Base-by-base conservation (phyloP, 768 basidiomycete genomes). In the Amanita molliuscula region DNA sequence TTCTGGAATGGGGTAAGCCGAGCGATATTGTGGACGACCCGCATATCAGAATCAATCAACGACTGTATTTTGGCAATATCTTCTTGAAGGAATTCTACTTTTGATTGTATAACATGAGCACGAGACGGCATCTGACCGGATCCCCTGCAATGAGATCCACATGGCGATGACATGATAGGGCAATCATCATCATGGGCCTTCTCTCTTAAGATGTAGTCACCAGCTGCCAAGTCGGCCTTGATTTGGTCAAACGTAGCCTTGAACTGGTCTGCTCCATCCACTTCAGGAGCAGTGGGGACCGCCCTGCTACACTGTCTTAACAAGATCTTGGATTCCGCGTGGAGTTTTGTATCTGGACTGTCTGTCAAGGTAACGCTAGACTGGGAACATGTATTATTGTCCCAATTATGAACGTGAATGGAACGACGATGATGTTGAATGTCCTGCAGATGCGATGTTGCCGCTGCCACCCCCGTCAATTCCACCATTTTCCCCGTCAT, bases 1-100 rank as follows among this genome's bases (percentile, higher is more conserved):
- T 79, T 79, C 59, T 84, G 88, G 64, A 98, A 94, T 3, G 96
- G 94, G 13, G 89, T 85, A 34, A 97, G 73, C 37, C 86, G 78
- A 1, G 83, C 83, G 18, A 97, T 74, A 58, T 94, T 95, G 36
- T 87, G 82, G 18, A 85, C 78, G 37, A 84, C 68, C 15, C 84
- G 81, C 62, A 93, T 65, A 54, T 85, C 78, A 8, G 75, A 64
- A 44, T 85, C 79, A 20, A 95, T 79, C 53, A 78, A 74, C 1
- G 72, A 60, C 53, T 82, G 77, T 23, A 72, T 69, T 2, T 69
- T 62, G 13, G 67, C 61, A 48, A 91, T 77, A 51, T 71, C 74
- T 15, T 68, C 62, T 41, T 90, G 79, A 52, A 96, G 65, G 42
- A 84, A 77, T 31, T 67, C 65, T 23, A 95, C 74, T 59, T 83